Percentiles rank a stretch among this genome's conserved stretches.
phyloP scores from a whole-genome alignment of 371 early-diverging fungal genomes.

The Syncephalastrum racemosum region DNA sequence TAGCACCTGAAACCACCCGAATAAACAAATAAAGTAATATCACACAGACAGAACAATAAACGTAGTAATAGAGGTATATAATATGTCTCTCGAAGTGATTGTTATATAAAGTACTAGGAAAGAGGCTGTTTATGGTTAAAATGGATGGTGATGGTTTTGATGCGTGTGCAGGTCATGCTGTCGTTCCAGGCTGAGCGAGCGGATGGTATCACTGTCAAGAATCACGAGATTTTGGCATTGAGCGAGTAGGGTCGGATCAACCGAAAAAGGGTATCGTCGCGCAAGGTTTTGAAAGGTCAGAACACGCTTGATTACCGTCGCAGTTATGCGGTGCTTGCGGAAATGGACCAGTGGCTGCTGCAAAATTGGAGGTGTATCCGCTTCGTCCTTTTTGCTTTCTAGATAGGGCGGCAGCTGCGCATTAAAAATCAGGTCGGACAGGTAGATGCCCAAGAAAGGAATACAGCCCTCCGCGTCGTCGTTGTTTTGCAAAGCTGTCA shows the following conservation, averaged over 20 bases:
- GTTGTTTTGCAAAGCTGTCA: slow-evolving; percentile 47
- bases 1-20: too few species aligned
- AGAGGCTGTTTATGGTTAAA: too few species aligned
- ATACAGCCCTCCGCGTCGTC: slow-evolving; percentile 54
- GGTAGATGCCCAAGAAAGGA: slow-evolving; percentile 64
- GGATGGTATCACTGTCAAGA: slow-evolving; percentile 35
- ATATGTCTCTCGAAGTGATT: too few species aligned
- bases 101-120: too few species aligned
- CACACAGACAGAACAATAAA: too few species aligned
- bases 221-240: slow-evolving; percentile 33
- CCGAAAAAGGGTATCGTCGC: slow-evolving; percentile 55
- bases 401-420: slow-evolving; percentile 60
- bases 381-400: slow-evolving; percentile 29
- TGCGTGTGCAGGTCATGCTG: too few species aligned
- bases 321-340: slow-evolving; percentile 63
- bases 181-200: slow-evolving; percentile 24
- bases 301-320: slow-evolving; percentile 64
- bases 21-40: too few species aligned
- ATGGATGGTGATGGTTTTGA: too few species aligned
- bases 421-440: slow-evolving; percentile 68
- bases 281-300: slow-evolving; percentile 61
- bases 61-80: too few species aligned
- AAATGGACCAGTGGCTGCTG: slow-evolving; percentile 61
- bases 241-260: slow-evolving; percentile 41
- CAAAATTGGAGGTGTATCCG: slow-evolving; percentile 25